Percentiles rank a stretch among this genome's conserved stretches.
Evolutionary conservation across 164 flowering plant genomes (phyloP).

Genomic region (Annona cherimola): DNA sequence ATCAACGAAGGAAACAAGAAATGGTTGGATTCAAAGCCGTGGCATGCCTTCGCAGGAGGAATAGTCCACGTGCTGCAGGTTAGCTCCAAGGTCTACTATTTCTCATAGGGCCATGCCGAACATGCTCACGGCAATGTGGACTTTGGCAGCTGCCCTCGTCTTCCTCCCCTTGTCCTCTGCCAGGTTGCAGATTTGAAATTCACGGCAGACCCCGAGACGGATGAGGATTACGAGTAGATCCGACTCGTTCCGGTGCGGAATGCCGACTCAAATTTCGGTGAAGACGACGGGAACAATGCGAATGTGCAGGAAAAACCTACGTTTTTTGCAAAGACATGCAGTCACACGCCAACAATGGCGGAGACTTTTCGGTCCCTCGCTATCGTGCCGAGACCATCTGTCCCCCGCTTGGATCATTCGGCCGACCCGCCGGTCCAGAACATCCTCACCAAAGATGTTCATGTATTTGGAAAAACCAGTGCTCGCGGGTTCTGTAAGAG

Average conservation of each 20-base stretch:
- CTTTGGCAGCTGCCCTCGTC: conserved; percentile 30
- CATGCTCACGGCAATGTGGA: conserved; percentile 53
- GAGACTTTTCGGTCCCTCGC: conserved; percentile 94
- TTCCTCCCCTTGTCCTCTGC: conserved; percentile 56
- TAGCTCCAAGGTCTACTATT: conserved; percentile 70
- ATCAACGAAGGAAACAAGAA: conserved; percentile 41
- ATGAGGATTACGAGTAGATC: conserved; percentile 75
- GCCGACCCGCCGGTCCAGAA: conserved; percentile 96
- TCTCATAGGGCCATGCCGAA: conserved; percentile 93
- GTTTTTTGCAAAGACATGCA: conserved; percentile 95
- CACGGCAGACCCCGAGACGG: conserved; percentile 80
- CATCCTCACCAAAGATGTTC: conserved; percentile 84
- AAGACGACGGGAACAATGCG: conserved; percentile 23
- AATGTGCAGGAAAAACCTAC: conserved; percentile 55
- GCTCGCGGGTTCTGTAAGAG: no score
- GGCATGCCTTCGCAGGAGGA: conserved; percentile 98
- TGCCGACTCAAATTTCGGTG: conserved; percentile 25
- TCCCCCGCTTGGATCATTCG: conserved; percentile 74
- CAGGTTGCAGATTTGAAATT: conserved; percentile 52
- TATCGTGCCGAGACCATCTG: conserved; percentile 96
- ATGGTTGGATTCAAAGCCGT: conserved; percentile 77
- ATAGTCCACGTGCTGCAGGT: conserved; percentile 84
- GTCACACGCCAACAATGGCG: conserved; percentile 97
- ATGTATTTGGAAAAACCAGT: no score
- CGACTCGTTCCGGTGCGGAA: conserved; percentile 44